A percentile compares a stretch with the other conserved stretches of the same genome.
Evolutionary conservation across 192 early-diverging fungal species (phyloP).

Genomic region (Backusella tuberculispora): DNA sequence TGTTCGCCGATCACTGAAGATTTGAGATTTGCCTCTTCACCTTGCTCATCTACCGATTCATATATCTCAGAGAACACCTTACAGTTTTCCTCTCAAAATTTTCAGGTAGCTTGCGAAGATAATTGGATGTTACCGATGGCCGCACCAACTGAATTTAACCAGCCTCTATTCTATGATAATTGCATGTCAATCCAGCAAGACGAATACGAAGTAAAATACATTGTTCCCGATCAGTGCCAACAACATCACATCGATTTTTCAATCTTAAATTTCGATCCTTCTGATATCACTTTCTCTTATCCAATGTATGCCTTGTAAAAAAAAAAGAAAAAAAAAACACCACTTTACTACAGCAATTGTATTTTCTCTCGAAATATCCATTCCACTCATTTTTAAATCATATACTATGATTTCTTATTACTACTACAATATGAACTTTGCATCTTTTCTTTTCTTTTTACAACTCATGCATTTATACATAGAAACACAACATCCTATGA

Average conservation of each 20-base stretch:
- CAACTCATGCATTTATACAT: slow-evolving; percentile 9
- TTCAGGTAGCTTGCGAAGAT: neutral
- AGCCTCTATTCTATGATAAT: slow-evolving; percentile 2
- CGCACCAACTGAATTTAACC: neutral
- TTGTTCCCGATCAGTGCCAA: neutral
- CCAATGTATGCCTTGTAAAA: slow-evolving; percentile 9
- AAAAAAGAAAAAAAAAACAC: neutral
- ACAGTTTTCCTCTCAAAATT: neutral
- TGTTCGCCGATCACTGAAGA: neutral
- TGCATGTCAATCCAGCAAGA: neutral
- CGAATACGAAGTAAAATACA: slow-evolving; percentile 6
- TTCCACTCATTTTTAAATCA: slow-evolving; percentile 3
- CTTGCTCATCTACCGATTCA: neutral
- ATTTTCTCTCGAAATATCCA: neutral
- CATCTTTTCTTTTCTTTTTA: neutral
- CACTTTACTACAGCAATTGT: neutral
- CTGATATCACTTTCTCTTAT: slow-evolving; percentile 8
- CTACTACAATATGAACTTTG: neutral
- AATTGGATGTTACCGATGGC: slow-evolving; percentile 4
- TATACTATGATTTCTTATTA: neutral
- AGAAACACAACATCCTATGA: neutral
- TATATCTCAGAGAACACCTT: neutral
- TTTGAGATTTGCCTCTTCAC: neutral
- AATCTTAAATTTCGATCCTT: slow-evolving; percentile 14
- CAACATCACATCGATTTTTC: neutral